These are phyloP conservation scores for Psilocybe mexicana DNA, from an alignment of 1,284 basidiomycete species.

Conservation along the genomic window DNA sequence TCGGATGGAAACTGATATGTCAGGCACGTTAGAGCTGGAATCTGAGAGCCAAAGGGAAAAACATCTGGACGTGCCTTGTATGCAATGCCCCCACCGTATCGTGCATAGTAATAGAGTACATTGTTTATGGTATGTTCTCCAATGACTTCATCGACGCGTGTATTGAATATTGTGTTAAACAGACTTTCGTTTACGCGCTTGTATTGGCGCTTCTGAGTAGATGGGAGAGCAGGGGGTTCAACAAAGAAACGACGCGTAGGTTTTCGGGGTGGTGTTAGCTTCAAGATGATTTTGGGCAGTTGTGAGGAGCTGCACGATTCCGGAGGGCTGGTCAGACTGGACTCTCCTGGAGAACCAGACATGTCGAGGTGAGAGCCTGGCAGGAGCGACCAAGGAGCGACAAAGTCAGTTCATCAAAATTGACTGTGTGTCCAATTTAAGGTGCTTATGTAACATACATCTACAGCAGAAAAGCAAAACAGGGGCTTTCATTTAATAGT, in stretches of 20 bases:
- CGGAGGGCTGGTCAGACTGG: not conserved
- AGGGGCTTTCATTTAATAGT: too few species aligned
- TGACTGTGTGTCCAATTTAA: not conserved
- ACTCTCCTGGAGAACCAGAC: not conserved
- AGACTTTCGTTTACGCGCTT: constrained; percentile 34
- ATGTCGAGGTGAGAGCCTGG: not conserved
- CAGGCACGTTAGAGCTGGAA: constrained; percentile 1
- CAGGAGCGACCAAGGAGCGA: too few species aligned
- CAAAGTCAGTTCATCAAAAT: not conserved
- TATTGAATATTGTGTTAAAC: constrained; percentile 33
- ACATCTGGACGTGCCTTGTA: constrained; percentile 48
- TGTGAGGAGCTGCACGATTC: constrained; percentile 3
- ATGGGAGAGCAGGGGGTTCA: constrained; percentile 34
- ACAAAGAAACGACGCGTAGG: constrained; percentile 31
- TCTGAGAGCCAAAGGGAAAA: constrained; percentile 3
- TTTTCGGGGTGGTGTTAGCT: constrained; percentile 4
- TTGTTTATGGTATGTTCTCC: constrained; percentile 50
- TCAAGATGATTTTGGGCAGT: constrained; percentile 5
- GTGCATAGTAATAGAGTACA: constrained; percentile 58
- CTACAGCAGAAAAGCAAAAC: too few species aligned
- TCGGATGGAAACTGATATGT: constrained; percentile 40
- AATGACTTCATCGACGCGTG: constrained; percentile 50
- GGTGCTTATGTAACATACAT: not conserved
- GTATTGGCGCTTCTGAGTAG: constrained; percentile 43
- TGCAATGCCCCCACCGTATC: constrained; percentile 56